Base-by-base conservation (phyloP, 352 stramenopile species). In the Phytophthora uliginosa region DNA sequence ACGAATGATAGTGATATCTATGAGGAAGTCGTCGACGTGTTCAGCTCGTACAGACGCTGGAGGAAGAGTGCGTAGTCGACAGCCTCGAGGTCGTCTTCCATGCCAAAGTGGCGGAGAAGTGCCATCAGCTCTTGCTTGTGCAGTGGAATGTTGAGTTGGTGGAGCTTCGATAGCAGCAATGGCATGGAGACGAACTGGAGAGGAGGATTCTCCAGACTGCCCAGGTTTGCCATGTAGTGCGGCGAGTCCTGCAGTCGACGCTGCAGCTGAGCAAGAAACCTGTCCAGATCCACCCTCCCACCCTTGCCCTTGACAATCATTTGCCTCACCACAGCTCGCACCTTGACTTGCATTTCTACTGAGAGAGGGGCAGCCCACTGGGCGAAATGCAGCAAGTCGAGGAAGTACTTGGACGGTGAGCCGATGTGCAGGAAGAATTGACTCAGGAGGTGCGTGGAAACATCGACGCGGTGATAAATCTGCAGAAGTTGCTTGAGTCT, bases 401-500 rank as follows among this genome's bases (percentile, higher is more conserved):
- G 63, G 36, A 86, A 88, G 38, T 85, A 53, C 45, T 82, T 79
- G 7, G 79, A 86, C 0, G 57, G 12, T 0, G 79, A 75, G 0
- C 84, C 84, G 15, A 89, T 79, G 24, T 86, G 74, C 18, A 81
- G 45, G 57, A 89, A 91, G 59, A 89, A 91, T 52, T 89, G 83
- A 7, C 75, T 68, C 55, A 89, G 57, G 1, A 89, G 71, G 13
- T 88, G 73, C 1, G 59, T 84, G 2, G 80, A 89, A 0, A 76
- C 79, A 7, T 84, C 56, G 3, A 91, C 24, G 10, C 59, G 59
- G 60, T 86, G 71, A 3, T 63, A 22, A 28, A 45, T 58, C 9
- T 78, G 68, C 9, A 91, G 66, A 0, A 76, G 59, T 12, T 78
- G 62, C 42, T 91, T 80, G 18, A 91, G 76, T 34, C 31, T 69